Conservation (phyloP, 1,284 basidiomycete genomes). For the Mycosarcoma maydis region DNA sequence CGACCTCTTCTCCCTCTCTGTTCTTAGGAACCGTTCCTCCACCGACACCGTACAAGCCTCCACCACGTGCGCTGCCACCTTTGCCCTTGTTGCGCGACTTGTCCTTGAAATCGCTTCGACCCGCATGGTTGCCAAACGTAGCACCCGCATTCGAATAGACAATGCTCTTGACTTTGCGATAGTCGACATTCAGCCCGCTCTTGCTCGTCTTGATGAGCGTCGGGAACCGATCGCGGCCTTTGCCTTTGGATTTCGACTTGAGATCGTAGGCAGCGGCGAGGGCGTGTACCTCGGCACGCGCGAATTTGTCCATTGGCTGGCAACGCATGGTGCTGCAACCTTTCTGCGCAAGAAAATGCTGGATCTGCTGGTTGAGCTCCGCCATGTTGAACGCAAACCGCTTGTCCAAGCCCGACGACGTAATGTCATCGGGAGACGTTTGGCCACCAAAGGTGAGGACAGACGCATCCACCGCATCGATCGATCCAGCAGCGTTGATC, state of each 20-base stretch:
- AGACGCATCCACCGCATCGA: slow-evolving; percentile 30
- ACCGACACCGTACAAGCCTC: slow-evolving; percentile 34
- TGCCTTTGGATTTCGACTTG: slow-evolving; percentile 55
- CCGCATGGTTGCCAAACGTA: slow-evolving; percentile 46
- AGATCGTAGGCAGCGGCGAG: slow-evolving; percentile 62
- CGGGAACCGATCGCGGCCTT: slow-evolving; percentile 54
- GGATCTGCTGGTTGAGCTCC: slow-evolving; percentile 58
- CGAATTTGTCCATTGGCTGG: slow-evolving; percentile 64
- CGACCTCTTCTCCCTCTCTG: slow-evolving; percentile 62
- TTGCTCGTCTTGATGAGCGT: slow-evolving; percentile 62
- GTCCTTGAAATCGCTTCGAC: slow-evolving; percentile 33
- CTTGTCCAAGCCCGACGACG: slow-evolving; percentile 26
- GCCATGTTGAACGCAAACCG: slow-evolving; percentile 50
- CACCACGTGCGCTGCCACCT: slow-evolving; percentile 7
- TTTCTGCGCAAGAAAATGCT: slow-evolving; percentile 47
- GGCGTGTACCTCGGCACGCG: slow-evolving; percentile 62
- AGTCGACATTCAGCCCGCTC: slow-evolving; percentile 46
- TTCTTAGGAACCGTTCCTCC: slow-evolving; percentile 51
- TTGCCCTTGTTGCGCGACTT: slow-evolving; percentile 30
- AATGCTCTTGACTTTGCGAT: slow-evolving; percentile 47
- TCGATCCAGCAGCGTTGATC: slow-evolving; percentile 28
- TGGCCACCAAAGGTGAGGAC: slow-evolving; percentile 31
- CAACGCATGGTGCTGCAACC: slow-evolving; percentile 58
- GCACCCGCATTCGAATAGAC: slow-evolving; percentile 42
- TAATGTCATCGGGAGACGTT: slow-evolving; percentile 9